Base-by-base conservation (phyloP, 2,329 filamentous ascomycete species). In the Arthrobotrys iridis region DNA sequence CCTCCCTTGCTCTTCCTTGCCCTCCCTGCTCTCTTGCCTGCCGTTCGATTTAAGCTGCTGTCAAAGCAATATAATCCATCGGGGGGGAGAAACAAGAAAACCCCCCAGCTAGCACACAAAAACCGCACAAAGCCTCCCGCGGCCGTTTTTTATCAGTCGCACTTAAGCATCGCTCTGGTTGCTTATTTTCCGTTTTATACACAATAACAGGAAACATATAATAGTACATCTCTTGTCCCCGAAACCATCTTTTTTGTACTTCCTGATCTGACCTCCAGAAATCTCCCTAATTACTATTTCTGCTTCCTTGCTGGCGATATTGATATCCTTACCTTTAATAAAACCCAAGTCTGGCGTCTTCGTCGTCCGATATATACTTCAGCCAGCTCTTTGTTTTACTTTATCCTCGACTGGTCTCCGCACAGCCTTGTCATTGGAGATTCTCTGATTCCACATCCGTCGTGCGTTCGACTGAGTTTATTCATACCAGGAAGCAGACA, bases 81-180 rank as follows among this genome's bases (percentile, higher is more conserved):
- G 46, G 71, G 62, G 71, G 62, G 63, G 30, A 64, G 58, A 64
- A 71, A 64, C 35, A 57, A 43, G 45, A 58, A 58, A 70, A 75
- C 57, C 59, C 35, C 28, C 48, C 35, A 58, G 55, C 40, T 63
- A 63, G 62, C 70, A 63, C 71, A 75, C 71, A 75, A 75, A 68
- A 68, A 75, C 63, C 63, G 63, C 57, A 75, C 71, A 68, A 75
- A 75, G 71, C 63, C 63, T 68, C 63, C 71, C 71, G 71, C 71
- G 71, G 63, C 63, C 63, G 71, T 75, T 75, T 73, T 72, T 75
- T 68, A 75, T 75, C 71, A 75, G 57, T 75, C 70, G 71, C 71
- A 75, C 41, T 67, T 75, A 75, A 75, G 63, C 63, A 75, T 75
- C 71, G 71, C 71, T 75, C 68, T 74, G 71, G 57, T 75, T 75